Evolutionary conservation across 2,329 filamentous ascomycete genomes (phyloP).

Genomic region (Remersonia thermophila): DNA sequence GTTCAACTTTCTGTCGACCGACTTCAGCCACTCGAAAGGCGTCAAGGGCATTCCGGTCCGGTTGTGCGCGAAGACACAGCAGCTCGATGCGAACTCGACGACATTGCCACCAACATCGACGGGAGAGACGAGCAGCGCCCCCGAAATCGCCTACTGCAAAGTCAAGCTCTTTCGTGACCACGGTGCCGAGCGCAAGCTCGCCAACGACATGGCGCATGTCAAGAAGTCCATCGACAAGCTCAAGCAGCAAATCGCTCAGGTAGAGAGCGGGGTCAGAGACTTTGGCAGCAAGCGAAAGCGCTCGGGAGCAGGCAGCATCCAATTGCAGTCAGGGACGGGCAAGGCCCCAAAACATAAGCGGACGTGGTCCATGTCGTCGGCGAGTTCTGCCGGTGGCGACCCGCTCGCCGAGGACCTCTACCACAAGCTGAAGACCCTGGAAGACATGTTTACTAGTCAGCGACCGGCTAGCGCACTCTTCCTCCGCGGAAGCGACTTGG

Average conservation of each 20-base stretch:
- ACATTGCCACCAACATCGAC: too few species aligned
- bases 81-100: constrained; percentile 38
- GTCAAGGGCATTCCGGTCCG: constrained; percentile 95
- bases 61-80: constrained; percentile 79
- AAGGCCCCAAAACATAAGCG: constrained; percentile 84
- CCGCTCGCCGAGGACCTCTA: constrained; percentile 64
- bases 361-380: constrained; percentile 88
- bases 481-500: constrained; percentile 61
- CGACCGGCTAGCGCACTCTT: constrained; percentile 67
- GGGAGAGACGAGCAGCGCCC: constrained; percentile 25
- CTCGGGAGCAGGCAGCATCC: constrained; percentile 30
- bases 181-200: constrained; percentile 73
- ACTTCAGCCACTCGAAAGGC: constrained; percentile 97
- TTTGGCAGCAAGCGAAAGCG: constrained; percentile 55
- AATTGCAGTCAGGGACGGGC: constrained; percentile 44
- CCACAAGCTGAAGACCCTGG: constrained; percentile 62
- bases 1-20: constrained; percentile 96
- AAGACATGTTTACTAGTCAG: constrained; percentile 84
- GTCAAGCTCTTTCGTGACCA: constrained; percentile 96
- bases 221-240: constrained; percentile 95
- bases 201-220: constrained; percentile 82
- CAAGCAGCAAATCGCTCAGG: constrained; percentile 82
- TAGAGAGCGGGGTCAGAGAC: constrained; percentile 55
- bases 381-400: constrained; percentile 47
- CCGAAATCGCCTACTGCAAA: constrained; percentile 87